Conservation (phyloP, 306 rosid species). For the Lupinus albus region DNA sequence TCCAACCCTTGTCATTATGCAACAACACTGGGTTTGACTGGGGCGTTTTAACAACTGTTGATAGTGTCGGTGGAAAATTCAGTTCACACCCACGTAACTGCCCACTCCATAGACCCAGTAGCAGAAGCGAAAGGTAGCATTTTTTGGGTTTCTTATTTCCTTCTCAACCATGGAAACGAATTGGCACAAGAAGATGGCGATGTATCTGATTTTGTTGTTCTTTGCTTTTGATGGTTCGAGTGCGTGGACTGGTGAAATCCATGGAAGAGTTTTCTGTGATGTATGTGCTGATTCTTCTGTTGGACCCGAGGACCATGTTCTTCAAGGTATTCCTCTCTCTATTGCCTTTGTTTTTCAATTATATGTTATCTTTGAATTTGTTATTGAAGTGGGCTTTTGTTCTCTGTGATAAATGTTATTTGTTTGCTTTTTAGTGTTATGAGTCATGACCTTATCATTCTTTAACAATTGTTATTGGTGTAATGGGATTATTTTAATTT, state of each 20-base stretch:
- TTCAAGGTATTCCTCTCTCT: no score
- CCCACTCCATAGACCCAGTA: slow-evolving; percentile 18
- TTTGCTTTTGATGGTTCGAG: slow-evolving; percentile 47
- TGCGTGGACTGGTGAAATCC: slow-evolving; percentile 96
- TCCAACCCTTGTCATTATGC: no score
- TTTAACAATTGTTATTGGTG: neutral
- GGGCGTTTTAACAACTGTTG: no score
- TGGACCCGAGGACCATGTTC: no score
- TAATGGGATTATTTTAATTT: neutral
- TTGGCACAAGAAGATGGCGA: slow-evolving; percentile 42
- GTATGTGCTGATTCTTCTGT: slow-evolving; percentile 86
- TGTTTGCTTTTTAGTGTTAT: no score
- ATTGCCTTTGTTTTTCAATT: no score
- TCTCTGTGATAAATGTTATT: no score
- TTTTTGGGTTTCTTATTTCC: neutral
- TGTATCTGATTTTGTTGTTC: slow-evolving; percentile 46
- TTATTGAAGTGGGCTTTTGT: no score
- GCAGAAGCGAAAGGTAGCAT: neutral
- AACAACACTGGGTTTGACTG: no score
- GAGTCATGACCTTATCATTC: no score
- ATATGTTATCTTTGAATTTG: no score
- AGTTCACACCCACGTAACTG: neutral
- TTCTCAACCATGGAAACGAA: slow-evolving; percentile 51
- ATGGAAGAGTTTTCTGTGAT: slow-evolving; percentile 90
- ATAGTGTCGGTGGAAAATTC: slow-evolving; percentile 42